Base-by-base conservation (phyloP, 139 green algal species). In the Chlamydomonas sphaeroides region DNA sequence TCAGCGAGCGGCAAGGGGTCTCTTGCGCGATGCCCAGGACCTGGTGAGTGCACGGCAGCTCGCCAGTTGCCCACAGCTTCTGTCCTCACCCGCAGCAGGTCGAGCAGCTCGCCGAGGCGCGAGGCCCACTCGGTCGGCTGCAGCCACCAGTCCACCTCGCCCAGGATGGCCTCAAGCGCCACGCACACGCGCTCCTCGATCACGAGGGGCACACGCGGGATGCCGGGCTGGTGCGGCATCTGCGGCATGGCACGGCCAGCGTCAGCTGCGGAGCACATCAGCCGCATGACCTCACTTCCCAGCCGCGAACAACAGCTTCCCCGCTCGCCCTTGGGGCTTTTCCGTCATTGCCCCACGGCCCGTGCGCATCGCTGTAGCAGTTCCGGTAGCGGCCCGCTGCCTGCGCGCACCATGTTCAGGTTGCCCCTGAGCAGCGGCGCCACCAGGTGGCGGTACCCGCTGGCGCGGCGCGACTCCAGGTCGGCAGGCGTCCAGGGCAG, bases 361-460 rank as follows among this genome's bases (percentile, higher is more conserved):
- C n/a, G n/a, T n/a, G n/a, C n/a, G n/a, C n/a, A n/a, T n/a, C n/a
- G n/a, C n/a, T n/a, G n/a, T n/a, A n/a, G n/a, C n/a, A n/a, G n/a
- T n/a, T n/a, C n/a, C n/a, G n/a, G n/a, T n/a, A n/a, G n/a, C n/a
- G n/a, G n/a, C n/a, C n/a, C n/a, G 30, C 23, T 18, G 20, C 65
- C 14, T 39, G 5, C 1, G 10, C 74, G 3, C 69, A 85, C 84
- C 76, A 74, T 78, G 79, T 89, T 84, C 51, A 76, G 68, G 83
- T 94, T 92, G 14, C 94, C 94, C 0, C 88, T 77, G 68, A 97
- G 85, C 86, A 93, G 78, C 3, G 94, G 94, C 23, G 88, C 89
- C 0, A 82, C 56, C 42, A 96, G 62, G 41, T 78, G 53, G 42
- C 77, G 78, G 84, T 95, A 96, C 33, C 94, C 94, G 73, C 95